phyloP scores from a whole-genome alignment of 495 filamentous ascomycete species.

The Aspergillus ostianus region DNA sequence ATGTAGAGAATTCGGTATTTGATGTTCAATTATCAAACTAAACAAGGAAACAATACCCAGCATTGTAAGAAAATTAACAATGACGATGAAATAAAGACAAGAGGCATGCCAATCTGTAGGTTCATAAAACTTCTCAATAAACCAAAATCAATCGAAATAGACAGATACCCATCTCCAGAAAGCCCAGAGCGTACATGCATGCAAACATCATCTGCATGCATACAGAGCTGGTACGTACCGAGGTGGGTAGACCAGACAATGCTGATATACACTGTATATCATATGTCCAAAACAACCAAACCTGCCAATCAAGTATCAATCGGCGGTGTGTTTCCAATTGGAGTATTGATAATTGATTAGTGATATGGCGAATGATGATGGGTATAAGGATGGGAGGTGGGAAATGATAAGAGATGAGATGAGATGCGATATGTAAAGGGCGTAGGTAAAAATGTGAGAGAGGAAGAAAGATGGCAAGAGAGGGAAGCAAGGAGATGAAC shows the following conservation, averaged over 20 bases:
- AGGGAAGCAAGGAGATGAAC: background rate
- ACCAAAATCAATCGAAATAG: background rate
- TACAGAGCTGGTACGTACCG: too few relatives aligned
- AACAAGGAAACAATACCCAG: too few relatives aligned
- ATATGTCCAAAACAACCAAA: background rate
- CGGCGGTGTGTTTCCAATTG: background rate
- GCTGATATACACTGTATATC: background rate
- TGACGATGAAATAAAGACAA: background rate
- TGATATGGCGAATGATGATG: background rate
- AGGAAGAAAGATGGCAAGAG: background rate
- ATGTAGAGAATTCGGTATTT: background rate
- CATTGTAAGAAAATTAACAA: too few relatives aligned
- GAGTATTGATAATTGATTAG: background rate
- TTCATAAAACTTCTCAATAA: background rate
- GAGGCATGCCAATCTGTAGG: background rate
- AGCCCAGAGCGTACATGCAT: background rate
- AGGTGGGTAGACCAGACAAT: background rate
- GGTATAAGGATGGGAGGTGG: background rate
- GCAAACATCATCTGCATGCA: background rate
- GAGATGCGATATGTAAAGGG: too few relatives aligned
- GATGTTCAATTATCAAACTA: too few relatives aligned
- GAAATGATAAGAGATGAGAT: background rate
- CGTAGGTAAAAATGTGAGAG: too few relatives aligned
- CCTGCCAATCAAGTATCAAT: background rate
- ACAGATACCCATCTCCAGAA: background rate